Evolutionary conservation across 148 eudicot species (phyloP), one percentile per base, ranked within the genome.

Genomic region (Simmondsia chinensis): DNA sequence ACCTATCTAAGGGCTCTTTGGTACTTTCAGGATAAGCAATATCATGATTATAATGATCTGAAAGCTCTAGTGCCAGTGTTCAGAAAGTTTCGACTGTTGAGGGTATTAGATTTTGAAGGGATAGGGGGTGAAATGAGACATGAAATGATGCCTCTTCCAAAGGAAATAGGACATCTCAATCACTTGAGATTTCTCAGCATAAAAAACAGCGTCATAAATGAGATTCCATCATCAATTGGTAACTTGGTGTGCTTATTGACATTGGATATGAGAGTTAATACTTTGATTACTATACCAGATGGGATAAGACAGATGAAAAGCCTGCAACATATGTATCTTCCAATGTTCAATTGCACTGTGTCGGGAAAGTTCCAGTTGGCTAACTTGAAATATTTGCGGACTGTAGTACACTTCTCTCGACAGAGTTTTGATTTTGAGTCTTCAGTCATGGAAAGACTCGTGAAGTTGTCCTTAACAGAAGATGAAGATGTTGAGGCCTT

Each of bases 281-380:
- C 1, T 19, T 0, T 4, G 11, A 13, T n/a, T 13, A 13, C 7
- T 0, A 54, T 51, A 15, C 53, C 63, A 9, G 26, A 50, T 45
- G 49, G 38, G 9, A 19, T 52, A 4, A 19, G 54, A 59, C 52
- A 40, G 49, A 20, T 57, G 47, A 32, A 52, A 42, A 33, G 33
- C n/a, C 16, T 65, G 48, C 35, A 10, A 9, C 55, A 60, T 48
- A 9, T 66, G 30, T 66, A 66, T 66, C 42, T 66, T 19, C 71
- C 56, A 3, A 10, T 16, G 9, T 11, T 27, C 6, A 20, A 12
- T 10, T 2, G 20, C 2, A 8, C 29, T 4, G 18, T 24, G 15
- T 3, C 20, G 20, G 13, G 34, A 2, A 46, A 20, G 8, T 31
- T 52, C 3, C 43, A 24, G 28, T 6, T 61, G 6, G 17, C 29